These are phyloP conservation scores for Roridomyces roridus DNA, from an alignment of 768 basidiomycete genomes.

Conservation along the genomic window DNA sequence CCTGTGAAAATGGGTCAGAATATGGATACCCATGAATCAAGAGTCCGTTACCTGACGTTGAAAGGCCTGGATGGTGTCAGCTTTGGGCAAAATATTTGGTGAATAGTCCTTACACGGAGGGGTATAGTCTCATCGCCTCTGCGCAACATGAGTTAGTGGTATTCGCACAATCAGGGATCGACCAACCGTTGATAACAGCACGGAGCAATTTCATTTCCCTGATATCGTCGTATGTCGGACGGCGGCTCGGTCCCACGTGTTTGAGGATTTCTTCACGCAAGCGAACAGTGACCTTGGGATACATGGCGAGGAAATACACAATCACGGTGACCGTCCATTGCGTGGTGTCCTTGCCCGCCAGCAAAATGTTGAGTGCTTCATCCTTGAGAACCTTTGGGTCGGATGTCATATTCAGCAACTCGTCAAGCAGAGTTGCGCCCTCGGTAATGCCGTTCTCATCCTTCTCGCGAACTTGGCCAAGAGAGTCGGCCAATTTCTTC, in stretches of 20 bases:
- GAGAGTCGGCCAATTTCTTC: conserved; percentile 36
- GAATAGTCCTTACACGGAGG: conserved; percentile 50
- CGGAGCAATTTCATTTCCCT: conserved; percentile 67
- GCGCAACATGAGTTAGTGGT: not conserved
- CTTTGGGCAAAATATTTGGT: no score
- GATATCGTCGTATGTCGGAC: conserved; percentile 63
- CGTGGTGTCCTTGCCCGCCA: conserved; percentile 38
- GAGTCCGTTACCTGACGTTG: conserved; percentile 45
- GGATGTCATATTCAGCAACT: conserved; percentile 57
- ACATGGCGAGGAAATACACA: conserved; percentile 54
- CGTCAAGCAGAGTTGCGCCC: conserved; percentile 59
- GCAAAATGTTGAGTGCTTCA: conserved; percentile 56
- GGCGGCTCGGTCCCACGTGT: conserved; percentile 52
- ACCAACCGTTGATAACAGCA: conserved; percentile 67
- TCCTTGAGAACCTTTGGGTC: conserved; percentile 56
- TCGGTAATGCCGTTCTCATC: conserved; percentile 39
- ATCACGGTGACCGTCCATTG: conserved; percentile 40
- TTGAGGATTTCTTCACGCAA: conserved; percentile 63
- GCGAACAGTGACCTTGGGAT: conserved; percentile 52
- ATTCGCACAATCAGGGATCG: not conserved
- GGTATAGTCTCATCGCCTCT: conserved; percentile 63
- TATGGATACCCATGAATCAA: not conserved
- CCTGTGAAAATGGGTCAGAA: conserved; percentile 32
- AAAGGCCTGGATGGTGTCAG: conserved; percentile 44
- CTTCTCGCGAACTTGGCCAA: conserved; percentile 31